Conservation (phyloP, 495 filamentous ascomycete species). For the Aspergillus funiculosus region DNA sequence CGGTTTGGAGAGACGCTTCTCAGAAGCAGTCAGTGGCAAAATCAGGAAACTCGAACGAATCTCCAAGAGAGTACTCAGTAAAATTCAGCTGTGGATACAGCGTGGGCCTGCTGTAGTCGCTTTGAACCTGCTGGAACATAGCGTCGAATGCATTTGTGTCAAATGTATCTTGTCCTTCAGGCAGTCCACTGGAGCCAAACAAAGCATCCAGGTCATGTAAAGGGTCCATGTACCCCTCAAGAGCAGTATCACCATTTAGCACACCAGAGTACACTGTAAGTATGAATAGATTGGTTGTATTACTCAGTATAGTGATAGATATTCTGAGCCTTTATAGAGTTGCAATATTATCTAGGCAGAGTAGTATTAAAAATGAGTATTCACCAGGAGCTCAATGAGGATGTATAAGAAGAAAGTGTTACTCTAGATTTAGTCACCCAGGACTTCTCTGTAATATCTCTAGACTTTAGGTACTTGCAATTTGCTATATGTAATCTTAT, state of each 20-base stretch:
- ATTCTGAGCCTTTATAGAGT: too few species aligned
- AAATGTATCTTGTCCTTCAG: conserved; percentile 8
- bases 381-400: too few species aligned
- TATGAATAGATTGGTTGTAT: conserved; percentile 6
- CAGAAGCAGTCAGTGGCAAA: conserved; percentile 16
- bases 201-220: conserved; percentile 1
- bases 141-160: conserved; percentile 13
- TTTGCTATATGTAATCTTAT: too few species aligned
- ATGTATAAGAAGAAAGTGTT: too few species aligned
- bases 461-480: too few species aligned
- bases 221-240: background rate
- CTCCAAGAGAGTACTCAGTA: conserved; percentile 1
- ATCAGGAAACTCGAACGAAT: conserved; percentile 19
- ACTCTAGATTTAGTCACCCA: too few species aligned
- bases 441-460: too few species aligned
- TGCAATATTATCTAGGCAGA: too few species aligned
- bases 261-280: conserved; percentile 5
- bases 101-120: conserved; percentile 5
- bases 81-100: conserved; percentile 1
- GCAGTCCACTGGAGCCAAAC: conserved; percentile 1
- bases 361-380: too few species aligned
- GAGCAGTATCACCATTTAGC: background rate
- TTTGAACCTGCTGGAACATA: conserved; percentile 18
- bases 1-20: background rate
- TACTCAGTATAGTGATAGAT: too few species aligned